Base-by-base conservation (phyloP, 345 rosid species). In the Nephelium lappaceum region DNA sequence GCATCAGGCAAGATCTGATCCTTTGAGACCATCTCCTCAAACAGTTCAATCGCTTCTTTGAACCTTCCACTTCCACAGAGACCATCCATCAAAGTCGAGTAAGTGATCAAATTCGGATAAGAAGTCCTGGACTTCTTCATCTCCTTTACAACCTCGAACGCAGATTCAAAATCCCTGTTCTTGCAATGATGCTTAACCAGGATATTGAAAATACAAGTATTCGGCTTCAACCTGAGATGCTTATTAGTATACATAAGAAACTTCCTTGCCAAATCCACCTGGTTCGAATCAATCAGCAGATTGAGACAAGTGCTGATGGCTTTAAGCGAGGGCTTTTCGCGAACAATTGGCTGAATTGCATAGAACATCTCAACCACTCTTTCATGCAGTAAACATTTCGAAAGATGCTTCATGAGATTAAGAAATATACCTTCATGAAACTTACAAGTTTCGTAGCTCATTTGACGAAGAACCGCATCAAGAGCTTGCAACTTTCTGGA, bases 201-300 rank as follows among this genome's bases (percentile, higher is more conserved):
- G 72, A 96, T 94, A 80, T 94, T 96, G 85, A 92, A 96, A 83
- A 94, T 94, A 83, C 99, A 96, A 11, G 93, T 89, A 77, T 94
- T 96, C 45, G 95, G 98, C 71, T 78, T 82, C 89, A 94, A 67
- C 10, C 75, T 87, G 43, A 90, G 85, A 80, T 69, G 63, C 19
- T 78, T 81, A 76, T 84, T 88, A 16, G 83, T 83, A 76, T 87
- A 86, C 85, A 88, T 62, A 51, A 96, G 89, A 51, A 90, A 85
- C 43, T 81, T 81, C 67, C 71, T 69, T 10, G 93, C 92, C 43
- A 89, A 83, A 74, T 79, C 89, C 45, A 88, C 82, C 86, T 84
- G 89, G 78, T 89, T 84, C 11, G 97, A 86, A 74, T 92, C 95
- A 12, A 91, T 78, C 82, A 94, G 84, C 55, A 91, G 90, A 81